Evolutionary conservation across 1,139 yeast species (phyloP), one percentile per base, ranked within the genome.

Genomic region (Pichia inconspicua): DNA sequence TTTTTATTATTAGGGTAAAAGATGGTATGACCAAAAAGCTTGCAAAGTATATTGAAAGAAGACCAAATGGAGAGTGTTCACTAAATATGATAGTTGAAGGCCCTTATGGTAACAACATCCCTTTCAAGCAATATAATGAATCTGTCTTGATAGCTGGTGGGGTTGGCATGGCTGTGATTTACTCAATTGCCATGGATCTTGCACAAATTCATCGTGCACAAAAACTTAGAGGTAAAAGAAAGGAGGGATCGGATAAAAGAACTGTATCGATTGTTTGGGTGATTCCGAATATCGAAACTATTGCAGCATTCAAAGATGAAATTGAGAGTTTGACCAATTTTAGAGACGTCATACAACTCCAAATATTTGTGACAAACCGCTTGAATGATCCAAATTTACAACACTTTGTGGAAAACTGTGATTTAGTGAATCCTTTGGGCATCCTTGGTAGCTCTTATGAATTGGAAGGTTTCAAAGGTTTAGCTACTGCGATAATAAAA

Each of bases 91-190:
- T 67, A 9, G 63, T 69, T 9, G 74, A 70, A 48, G 74, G 74
- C 0, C 72, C 73, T 1, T 70, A 70, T 50, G 73, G 74, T 2
- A 59, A 65, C 5, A 58, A 67, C 11, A 57, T 66, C 6, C 68
- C 72, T 0, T 67, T 68, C 47, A 61, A 64, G 45, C 62, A 65
- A 38, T 69, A 68, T 50, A 58, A 63, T 25, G 62, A 63, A 46
- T 62, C 68, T 1, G 59, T 69, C 4, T 68, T 68, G 47, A 59
- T 69, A 25, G 73, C 72, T 7, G 74, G 73, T 6, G 74, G 74
- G 7, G 67, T 69, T 42, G 74, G 74, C 8, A 59, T 70, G 56
- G 66, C 73, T 0, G 66, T 68, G 1, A 60, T 68, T 17, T 69
- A 67, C 50, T 64, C 71, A 2, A 58, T 67, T 40, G 68, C 69